Evolutionary conservation across 106 monocot genomes (phyloP).

Genomic region (Dactylorhiza incarnata): DNA sequence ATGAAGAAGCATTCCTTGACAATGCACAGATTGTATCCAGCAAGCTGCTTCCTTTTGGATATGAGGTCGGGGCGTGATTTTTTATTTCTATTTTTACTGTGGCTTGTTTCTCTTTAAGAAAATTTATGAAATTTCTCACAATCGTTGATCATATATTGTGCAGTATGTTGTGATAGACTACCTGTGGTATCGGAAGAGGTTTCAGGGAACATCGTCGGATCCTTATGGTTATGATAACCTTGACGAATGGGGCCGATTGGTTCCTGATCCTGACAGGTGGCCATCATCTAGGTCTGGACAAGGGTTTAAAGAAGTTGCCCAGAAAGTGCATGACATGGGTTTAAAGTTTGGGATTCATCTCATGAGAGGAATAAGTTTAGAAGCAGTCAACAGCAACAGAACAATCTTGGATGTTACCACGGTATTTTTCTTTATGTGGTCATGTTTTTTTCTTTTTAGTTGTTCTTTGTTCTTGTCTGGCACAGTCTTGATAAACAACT

Average conservation of each 20-base stretch:
- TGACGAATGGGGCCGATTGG: constrained; percentile 73
- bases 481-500: background rate
- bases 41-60: constrained; percentile 53
- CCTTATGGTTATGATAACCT: constrained; percentile 70
- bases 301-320: constrained; percentile 59
- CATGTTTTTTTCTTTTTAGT: background rate
- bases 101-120: background rate
- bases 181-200: constrained; percentile 84
- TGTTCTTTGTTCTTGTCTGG: background rate
- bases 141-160: background rate
- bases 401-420: constrained; percentile 59
- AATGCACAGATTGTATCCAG: constrained; percentile 68
- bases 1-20: constrained; percentile 54
- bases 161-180: constrained; percentile 91
- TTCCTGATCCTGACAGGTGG: constrained; percentile 76
- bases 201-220: constrained; percentile 28
- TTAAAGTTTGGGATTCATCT: constrained; percentile 93
- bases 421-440: constrained; percentile 26
- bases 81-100: background rate
- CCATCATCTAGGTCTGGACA: constrained; percentile 60
- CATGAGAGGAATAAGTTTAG: constrained; percentile 83
- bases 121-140: background rate
- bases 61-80: constrained; percentile 45
- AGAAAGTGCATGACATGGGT: constrained; percentile 80
- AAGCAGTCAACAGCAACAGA: constrained; percentile 50